Evolutionary conservation across 1,139 yeast species (phyloP).

Genomic region (Blastobotrys proliferans): DNA sequence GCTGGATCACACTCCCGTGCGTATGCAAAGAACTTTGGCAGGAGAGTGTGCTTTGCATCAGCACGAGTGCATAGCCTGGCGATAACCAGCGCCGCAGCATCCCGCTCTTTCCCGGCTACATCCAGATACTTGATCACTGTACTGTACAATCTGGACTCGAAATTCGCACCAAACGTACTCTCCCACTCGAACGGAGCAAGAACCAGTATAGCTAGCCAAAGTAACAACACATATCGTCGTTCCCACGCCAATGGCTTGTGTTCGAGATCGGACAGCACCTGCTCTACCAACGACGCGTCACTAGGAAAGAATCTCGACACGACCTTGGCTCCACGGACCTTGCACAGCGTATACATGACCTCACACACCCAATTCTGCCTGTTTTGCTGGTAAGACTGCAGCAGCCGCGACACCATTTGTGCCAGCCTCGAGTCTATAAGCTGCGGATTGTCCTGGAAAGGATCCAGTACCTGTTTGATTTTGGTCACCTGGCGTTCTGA

Average conservation of each 20-base stretch:
- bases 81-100: slow-evolving; percentile 42
- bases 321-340: slow-evolving; percentile 62
- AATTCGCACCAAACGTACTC: slow-evolving; percentile 34
- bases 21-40: slow-evolving; percentile 20
- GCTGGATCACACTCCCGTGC: slow-evolving; percentile 3
- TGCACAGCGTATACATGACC: slow-evolving; percentile 53
- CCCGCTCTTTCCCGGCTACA: slow-evolving; percentile 47
- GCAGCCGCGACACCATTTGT: slow-evolving; percentile 20
- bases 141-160: slow-evolving; percentile 38
- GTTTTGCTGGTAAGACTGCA: slow-evolving; percentile 16
- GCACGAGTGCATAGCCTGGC: slow-evolving; percentile 42
- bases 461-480: slow-evolving; percentile 22
- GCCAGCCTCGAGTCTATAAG: slow-evolving; percentile 34
- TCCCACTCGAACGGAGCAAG: slow-evolving; percentile 67
- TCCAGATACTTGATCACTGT: slow-evolving; percentile 37
- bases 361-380: slow-evolving; percentile 20
- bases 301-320: slow-evolving; percentile 56
- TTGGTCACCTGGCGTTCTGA: slow-evolving; percentile 7
- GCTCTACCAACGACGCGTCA: slow-evolving; percentile 48
- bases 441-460: slow-evolving; percentile 37
- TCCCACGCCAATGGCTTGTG: slow-evolving; percentile 50
- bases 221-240: slow-evolving; percentile 52
- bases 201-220: slow-evolving; percentile 70
- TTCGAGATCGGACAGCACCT: slow-evolving; percentile 16
- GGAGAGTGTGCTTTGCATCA: slow-evolving; percentile 29